Base-by-base conservation (phyloP, 1,139 yeast species). In the Suzukiozyma palmioleophila region DNA sequence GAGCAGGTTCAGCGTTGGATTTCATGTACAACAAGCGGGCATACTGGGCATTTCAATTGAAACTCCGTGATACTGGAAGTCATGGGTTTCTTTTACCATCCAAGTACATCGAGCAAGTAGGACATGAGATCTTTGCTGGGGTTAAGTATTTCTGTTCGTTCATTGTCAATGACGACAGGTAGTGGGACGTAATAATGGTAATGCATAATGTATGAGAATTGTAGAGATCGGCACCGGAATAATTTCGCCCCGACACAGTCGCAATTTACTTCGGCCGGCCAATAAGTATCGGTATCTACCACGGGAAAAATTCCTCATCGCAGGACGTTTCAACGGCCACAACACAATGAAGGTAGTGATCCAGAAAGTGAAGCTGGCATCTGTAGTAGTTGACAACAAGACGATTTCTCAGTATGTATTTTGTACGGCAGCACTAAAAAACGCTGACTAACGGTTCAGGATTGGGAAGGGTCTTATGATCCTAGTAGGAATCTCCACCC, bases 11-110 rank as follows among this genome's bases (percentile, higher is more conserved):
- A 9, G 83, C 87, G 1, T 69, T 88, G 52, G 96, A 87, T 54
- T 87, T 72, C 57, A 84, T 87, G 92, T 86, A 87, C 56, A 88
- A 84, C 57, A 75, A 81, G 53, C 75, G 81, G 44, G 95, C 94
- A 1, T 77, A 69, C 53, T 86, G 92, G 89, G 94, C 95, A 1
- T 84, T 81, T 62, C 95, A 85, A 52, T 64, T 87, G 43, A 85
- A 87, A 58, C 67, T 88, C 44, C 73, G 96, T 52, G 96, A 87
- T 57, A 77, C 84, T 15, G 96, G 96, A 1, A 75, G 77, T 40
- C 90, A 84, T 55, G 96, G 96, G 1, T 88, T 86, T 56, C 67
- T 88, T 48, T 67, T 87, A 36, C 96, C 96, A 7, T 55, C 83
- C 1, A 77, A 76, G 53, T 79, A 70, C 54, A 87, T 88, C 45